Conservation (phyloP, 169 alveolate genomes). For the Eimeria brunetti region DNA sequence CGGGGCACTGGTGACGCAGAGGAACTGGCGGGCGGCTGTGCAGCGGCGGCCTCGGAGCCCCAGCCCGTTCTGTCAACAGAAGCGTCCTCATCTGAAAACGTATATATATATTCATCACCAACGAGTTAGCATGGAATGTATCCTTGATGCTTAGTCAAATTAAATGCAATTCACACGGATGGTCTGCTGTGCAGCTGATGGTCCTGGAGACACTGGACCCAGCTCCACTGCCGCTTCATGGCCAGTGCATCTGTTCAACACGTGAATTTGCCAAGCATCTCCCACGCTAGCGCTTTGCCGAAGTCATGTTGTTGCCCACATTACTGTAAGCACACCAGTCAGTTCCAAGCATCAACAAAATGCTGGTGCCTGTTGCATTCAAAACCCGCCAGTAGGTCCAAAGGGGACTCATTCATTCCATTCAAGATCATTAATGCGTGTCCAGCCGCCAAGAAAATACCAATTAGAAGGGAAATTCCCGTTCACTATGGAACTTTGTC, state of each 20-base stretch:
- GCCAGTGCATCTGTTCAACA: constrained; percentile 20
- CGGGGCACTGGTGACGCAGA: constrained; percentile 55
- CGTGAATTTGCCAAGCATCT: background rate
- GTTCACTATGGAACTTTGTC: background rate
- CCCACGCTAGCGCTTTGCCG: background rate
- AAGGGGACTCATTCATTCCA: background rate
- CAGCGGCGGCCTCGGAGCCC: constrained; percentile 75
- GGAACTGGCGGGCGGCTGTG: constrained; percentile 71
- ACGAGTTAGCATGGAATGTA: background rate
- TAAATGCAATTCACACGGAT: background rate
- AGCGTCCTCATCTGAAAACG: constrained; percentile 18
- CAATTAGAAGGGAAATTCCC: background rate
- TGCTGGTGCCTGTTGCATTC: constrained; percentile 14
- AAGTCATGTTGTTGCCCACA: background rate
- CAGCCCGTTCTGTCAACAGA: constrained; percentile 45
- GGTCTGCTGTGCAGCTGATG: background rate
- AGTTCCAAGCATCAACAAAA: constrained; percentile 26
- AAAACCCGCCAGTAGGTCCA: background rate
- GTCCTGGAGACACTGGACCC: constrained; percentile 46
- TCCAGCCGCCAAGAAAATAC: background rate
- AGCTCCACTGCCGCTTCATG: constrained; percentile 2
- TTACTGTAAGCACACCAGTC: constrained; percentile 1
- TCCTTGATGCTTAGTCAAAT: background rate
- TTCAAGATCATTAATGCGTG: background rate
- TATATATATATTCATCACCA: background rate